Evolutionary conservation across 2,329 filamentous ascomycete genomes (phyloP).

Genomic region (Verticillium dahliae): DNA sequence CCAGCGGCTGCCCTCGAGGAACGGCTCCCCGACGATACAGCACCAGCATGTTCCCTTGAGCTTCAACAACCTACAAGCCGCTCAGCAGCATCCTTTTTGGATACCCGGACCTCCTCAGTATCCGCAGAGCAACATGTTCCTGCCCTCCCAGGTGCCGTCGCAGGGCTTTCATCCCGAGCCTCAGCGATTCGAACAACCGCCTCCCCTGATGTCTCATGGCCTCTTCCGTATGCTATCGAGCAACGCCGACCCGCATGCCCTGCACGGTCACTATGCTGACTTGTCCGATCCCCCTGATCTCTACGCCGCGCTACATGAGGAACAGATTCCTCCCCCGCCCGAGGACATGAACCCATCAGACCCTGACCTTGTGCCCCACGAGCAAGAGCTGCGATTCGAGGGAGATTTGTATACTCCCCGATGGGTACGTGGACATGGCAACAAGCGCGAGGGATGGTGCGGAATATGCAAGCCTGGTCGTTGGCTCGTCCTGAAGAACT

Average conservation of each 20-base stretch:
- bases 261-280: conserved; percentile 66
- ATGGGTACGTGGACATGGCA: conserved; percentile 80
- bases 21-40: conserved; percentile 43
- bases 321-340: conserved; percentile 63
- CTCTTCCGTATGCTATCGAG: conserved; percentile 69
- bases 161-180: conserved; percentile 39
- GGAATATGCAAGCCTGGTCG: conserved; percentile 80
- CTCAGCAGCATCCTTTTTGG: conserved; percentile 49
- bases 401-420: conserved; percentile 77
- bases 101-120: conserved; percentile 45
- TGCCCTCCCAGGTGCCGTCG: conserved; percentile 32
- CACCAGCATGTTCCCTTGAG: conserved; percentile 44
- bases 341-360: conserved; percentile 78
- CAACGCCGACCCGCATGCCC: conserved; percentile 62
- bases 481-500: conserved; percentile 86
- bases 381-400: conserved; percentile 72
- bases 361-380: conserved; percentile 67
- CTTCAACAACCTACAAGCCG: conserved; percentile 48
- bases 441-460: conserved; percentile 86
- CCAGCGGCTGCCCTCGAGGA: conserved; percentile 47
- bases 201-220: conserved; percentile 60
- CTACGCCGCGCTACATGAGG: conserved; percentile 67
- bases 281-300: conserved; percentile 71
- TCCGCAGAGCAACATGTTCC: conserved; percentile 51
- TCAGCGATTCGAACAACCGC: conserved; percentile 46